Conservation (phyloP, 2,329 filamentous ascomycete species). For the Aspergillus novoparasiticus region DNA sequence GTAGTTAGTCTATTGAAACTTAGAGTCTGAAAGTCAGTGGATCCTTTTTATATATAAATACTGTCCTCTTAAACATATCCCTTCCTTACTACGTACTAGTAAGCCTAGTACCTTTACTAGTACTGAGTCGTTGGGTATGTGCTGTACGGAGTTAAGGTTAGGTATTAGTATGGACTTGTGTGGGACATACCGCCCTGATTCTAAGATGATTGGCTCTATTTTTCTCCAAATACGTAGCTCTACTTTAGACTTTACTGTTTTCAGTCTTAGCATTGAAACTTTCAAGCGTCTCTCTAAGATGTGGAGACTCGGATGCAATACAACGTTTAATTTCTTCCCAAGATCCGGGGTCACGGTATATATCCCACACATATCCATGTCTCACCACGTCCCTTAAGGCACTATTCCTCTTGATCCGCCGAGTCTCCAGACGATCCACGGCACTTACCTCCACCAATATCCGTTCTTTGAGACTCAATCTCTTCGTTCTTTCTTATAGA, state of each 20-base stretch:
- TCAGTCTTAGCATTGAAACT: not conserved
- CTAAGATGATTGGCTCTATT: not conserved
- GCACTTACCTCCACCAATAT: not conserved
- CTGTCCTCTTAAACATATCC: no score
- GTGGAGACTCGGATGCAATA: not conserved
- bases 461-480: not conserved
- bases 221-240: not conserved
- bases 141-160: no score
- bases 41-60: not conserved
- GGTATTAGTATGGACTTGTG: no score
- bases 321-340: not conserved
- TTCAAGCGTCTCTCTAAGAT: not conserved
- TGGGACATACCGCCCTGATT: not conserved
- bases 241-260: not conserved
- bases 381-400: not conserved
- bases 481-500: not conserved
- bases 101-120: no score
- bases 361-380: not conserved
- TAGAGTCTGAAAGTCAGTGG: not conserved
- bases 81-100: no score
- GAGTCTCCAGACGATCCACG: not conserved
- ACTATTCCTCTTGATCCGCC: not conserved
- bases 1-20: not conserved
- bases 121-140: no score
- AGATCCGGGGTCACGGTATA: not conserved